Conservation (phyloP, 768 basidiomycete species). For the Tricholoma sp. region DNA sequence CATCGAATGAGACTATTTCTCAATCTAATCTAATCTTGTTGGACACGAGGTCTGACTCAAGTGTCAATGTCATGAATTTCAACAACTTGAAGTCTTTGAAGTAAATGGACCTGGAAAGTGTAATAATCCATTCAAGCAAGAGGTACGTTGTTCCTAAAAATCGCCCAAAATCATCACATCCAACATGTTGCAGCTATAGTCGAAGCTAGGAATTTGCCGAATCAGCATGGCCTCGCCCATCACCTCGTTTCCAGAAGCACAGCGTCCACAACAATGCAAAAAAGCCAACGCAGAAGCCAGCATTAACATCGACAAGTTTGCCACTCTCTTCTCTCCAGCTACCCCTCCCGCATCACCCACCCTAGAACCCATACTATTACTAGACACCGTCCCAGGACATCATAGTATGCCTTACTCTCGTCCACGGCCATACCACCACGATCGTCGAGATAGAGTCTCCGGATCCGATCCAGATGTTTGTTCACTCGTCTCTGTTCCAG, state of each 20-base stretch:
- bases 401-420: background rate
- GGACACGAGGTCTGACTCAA: too few species aligned
- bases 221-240: slow-evolving; percentile 1
- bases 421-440: slow-evolving; percentile 2
- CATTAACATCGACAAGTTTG: slow-evolving; percentile 30
- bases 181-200: background rate
- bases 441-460: slow-evolving; percentile 1
- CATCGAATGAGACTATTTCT: too few species aligned
- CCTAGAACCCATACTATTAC: background rate
- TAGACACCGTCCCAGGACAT: background rate
- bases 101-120: background rate
- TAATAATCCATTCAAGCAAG: background rate
- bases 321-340: slow-evolving; percentile 33
- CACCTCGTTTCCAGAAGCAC: background rate
- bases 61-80: too few species aligned
- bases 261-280: background rate
- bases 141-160: background rate
- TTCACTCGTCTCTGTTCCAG: slow-evolving; percentile 49
- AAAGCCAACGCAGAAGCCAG: slow-evolving; percentile 6
- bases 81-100: too few species aligned
- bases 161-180: background rate
- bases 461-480: slow-evolving; percentile 46
- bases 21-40: background rate
- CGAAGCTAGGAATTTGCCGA: background rate
- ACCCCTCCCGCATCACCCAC: slow-evolving; percentile 26